Evolutionary conservation across 306 rosid genomes (phyloP).

Genomic region (Biancaea sappan): DNA sequence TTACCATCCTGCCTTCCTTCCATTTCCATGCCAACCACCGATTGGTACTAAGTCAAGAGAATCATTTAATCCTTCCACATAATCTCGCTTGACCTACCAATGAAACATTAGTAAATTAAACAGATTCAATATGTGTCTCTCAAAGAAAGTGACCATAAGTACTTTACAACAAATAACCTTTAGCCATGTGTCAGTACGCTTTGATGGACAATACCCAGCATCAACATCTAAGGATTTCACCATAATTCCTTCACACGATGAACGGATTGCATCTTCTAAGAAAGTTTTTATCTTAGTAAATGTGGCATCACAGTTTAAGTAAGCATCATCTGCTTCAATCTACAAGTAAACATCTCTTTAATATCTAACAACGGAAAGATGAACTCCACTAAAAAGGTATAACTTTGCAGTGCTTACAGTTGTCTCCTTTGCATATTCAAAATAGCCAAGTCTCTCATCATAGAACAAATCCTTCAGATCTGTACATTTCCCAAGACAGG

Average conservation of each 20-base stretch:
- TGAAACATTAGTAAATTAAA: constrained; percentile 12
- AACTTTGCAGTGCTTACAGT: constrained; percentile 57
- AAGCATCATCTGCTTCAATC: constrained; percentile 83
- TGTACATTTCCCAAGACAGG: constrained; percentile 37
- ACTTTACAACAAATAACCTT: constrained; percentile 55
- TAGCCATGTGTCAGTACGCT: constrained; percentile 84
- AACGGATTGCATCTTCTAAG: constrained; percentile 65
- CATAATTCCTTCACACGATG: constrained; percentile 95
- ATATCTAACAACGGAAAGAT: constrained; percentile 2
- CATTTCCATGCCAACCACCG: constrained; percentile 98
- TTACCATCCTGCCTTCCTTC: constrained; percentile 98
- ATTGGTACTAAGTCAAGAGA: constrained; percentile 93
- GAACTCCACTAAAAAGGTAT: constrained; percentile 11
- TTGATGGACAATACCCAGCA: constrained; percentile 90
- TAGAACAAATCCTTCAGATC: constrained; percentile 73
- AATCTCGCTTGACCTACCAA: constrained; percentile 89
- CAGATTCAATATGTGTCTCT: constrained; percentile 8
- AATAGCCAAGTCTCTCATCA: constrained; percentile 70
- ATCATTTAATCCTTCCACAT: constrained; percentile 80
- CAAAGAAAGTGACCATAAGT: neutral
- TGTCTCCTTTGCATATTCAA: constrained; percentile 81
- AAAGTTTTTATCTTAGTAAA: constrained; percentile 60
- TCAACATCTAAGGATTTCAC: constrained; percentile 81
- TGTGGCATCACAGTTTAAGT: constrained; percentile 61
- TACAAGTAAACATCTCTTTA: constrained; percentile 38